phyloP scores from a whole-genome alignment of 768 basidiomycete genomes.

The Termitomyces sp. region DNA sequence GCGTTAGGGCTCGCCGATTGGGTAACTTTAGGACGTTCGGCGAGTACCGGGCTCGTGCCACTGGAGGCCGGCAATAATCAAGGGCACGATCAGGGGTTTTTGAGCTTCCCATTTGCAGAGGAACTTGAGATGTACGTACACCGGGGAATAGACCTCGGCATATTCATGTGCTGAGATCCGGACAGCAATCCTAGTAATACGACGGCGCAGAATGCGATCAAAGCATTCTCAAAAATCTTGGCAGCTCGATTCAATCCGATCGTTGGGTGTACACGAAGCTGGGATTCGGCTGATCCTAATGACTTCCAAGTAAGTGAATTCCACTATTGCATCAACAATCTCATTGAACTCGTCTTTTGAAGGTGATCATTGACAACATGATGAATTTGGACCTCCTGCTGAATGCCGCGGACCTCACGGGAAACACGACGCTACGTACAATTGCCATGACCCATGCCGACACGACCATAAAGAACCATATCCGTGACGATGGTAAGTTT shows the following conservation, averaged over 20 bases:
- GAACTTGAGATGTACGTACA: slow-evolving; percentile 52
- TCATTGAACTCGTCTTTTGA: background rate
- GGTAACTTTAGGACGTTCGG: slow-evolving; percentile 50
- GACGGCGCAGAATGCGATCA: slow-evolving; percentile 56
- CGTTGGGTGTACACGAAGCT: slow-evolving; percentile 70
- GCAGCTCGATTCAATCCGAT: slow-evolving; percentile 57
- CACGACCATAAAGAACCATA: slow-evolving; percentile 66
- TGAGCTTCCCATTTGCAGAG: slow-evolving; percentile 60
- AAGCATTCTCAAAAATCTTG: slow-evolving; percentile 54
- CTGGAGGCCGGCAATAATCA: slow-evolving; percentile 45
- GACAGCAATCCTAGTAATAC: slow-evolving; percentile 53
- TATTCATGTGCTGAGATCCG: background rate
- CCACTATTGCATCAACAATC: background rate
- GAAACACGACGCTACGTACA: slow-evolving; percentile 55
- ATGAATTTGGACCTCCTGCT: slow-evolving; percentile 77
- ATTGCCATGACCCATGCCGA: slow-evolving; percentile 67
- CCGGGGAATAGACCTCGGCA: background rate
- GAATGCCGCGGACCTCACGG: slow-evolving; percentile 52
- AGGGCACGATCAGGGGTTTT: slow-evolving; percentile 71
- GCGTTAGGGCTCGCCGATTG: slow-evolving; percentile 46
- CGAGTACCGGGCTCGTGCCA: slow-evolving; percentile 50
- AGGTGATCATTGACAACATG: slow-evolving; percentile 82
- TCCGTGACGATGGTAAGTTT: slow-evolving; percentile 56
- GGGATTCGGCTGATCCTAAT: slow-evolving; percentile 54
- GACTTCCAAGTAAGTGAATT: slow-evolving; percentile 31